Conservation (phyloP, 176 grass and related monocot genomes). For the Chrysopogon serrulatus region DNA sequence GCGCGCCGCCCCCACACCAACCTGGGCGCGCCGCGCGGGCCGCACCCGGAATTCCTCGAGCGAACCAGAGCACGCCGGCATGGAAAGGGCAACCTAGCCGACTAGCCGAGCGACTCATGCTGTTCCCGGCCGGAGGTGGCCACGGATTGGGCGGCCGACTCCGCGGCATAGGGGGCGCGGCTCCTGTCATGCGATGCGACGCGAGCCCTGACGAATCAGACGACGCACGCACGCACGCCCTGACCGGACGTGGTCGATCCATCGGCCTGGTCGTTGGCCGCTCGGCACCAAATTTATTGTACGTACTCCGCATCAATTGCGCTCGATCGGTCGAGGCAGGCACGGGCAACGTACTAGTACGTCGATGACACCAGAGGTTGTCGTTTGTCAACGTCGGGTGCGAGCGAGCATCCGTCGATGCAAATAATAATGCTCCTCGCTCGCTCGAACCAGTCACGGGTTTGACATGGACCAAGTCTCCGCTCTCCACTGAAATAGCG, state of each 20-base stretch:
- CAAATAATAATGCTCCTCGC: background rate
- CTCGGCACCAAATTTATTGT: background rate
- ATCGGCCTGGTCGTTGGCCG: background rate
- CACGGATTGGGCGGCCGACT: background rate
- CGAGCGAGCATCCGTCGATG: background rate
- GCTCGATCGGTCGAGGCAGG: background rate
- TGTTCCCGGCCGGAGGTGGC: background rate
- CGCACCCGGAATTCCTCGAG: background rate
- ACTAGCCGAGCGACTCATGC: background rate
- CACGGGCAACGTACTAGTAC: too few relatives aligned
- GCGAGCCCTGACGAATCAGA: background rate
- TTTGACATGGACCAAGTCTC: background rate
- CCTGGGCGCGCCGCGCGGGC: background rate
- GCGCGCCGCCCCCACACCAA: too few relatives aligned
- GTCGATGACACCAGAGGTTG: background rate
- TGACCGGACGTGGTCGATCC: slow-evolving; percentile 5
- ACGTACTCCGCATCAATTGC: slow-evolving; percentile 15
- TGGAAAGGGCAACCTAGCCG: background rate
- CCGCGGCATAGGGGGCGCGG: background rate
- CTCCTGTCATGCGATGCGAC: background rate
- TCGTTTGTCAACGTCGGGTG: background rate
- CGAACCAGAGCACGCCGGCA: background rate
- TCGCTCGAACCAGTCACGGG: background rate
- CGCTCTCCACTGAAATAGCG: too few relatives aligned
- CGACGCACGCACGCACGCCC: background rate